These are phyloP conservation scores for Iberis pinnata DNA, from an alignment of 345 rosid genomes.

Conservation along the genomic window DNA sequence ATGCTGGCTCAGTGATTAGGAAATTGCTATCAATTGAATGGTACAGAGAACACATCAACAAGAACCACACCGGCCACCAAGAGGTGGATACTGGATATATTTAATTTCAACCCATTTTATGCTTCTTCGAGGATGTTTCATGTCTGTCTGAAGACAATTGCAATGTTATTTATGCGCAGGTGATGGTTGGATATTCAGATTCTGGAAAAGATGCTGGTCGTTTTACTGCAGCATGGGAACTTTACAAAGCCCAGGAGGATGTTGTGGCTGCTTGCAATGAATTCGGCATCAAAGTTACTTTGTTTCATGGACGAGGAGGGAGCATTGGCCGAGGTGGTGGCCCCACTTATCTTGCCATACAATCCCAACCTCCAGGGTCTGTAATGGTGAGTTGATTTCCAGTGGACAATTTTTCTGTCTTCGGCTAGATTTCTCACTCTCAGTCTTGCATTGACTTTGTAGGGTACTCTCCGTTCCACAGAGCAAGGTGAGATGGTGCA, in stretches of 20 bases:
- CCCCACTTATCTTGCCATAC: conserved; percentile 92
- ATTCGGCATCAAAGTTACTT: conserved; percentile 76
- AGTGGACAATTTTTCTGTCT: too few species aligned
- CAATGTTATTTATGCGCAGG: conserved; percentile 31
- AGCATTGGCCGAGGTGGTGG: conserved; percentile 99
- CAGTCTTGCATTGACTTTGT: conserved; percentile 13
- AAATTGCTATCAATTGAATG: conserved; percentile 84
- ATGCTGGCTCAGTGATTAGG: conserved; percentile 80
- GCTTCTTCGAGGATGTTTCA: too few species aligned
- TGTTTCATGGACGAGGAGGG: conserved; percentile 98
- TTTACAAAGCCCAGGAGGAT: conserved; percentile 96
- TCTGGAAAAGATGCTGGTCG: conserved; percentile 99
- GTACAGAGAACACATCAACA: conserved; percentile 72
- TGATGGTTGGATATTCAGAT: conserved; percentile 98
- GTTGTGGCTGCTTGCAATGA: conserved; percentile 94
- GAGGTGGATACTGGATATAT: too few species aligned
- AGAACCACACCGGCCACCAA: conserved; percentile 84
- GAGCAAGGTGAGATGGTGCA: conserved; percentile 99
- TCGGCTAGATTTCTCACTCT: too few species aligned
- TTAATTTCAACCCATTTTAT: too few species aligned
- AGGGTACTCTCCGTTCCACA: conserved; percentile 92
- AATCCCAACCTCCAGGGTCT: conserved; percentile 98
- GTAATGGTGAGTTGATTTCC: conserved; percentile 94
- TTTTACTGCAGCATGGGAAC: conserved; percentile 98
- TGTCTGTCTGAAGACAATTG: not conserved